Evolutionary conservation across 208 protist species (phyloP).

Genomic region (Crithidia expoeki): DNA sequence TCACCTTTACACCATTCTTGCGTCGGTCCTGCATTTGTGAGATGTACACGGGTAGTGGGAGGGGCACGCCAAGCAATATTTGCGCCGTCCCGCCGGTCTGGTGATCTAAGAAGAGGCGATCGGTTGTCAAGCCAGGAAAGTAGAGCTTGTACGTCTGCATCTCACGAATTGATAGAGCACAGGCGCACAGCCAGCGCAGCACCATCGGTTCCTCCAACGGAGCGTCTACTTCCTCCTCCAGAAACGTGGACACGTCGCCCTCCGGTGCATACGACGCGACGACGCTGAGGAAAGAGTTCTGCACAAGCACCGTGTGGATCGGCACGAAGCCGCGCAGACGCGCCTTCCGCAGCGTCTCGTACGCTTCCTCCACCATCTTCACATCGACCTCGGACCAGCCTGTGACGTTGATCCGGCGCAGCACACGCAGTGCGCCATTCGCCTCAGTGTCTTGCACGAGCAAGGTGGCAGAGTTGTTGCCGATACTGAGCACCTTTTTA

Average conservation of each 20-base stretch:
- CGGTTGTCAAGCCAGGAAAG: slow-evolving; percentile 55
- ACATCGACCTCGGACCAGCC: slow-evolving; percentile 49
- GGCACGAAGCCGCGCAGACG: slow-evolving; percentile 52
- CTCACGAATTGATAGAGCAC: slow-evolving; percentile 53
- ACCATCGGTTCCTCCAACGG: slow-evolving; percentile 47
- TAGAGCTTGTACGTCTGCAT: slow-evolving; percentile 51
- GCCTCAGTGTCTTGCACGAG: slow-evolving; percentile 79
- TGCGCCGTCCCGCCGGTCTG: slow-evolving; percentile 31
- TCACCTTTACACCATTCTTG: slow-evolving; percentile 45
- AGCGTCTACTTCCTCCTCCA: slow-evolving; percentile 54
- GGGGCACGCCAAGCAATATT: slow-evolving; percentile 61
- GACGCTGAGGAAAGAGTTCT: slow-evolving; percentile 73
- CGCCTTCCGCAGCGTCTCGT: slow-evolving; percentile 36
- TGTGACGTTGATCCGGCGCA: slow-evolving; percentile 69
- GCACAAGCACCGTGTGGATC: slow-evolving; percentile 58
- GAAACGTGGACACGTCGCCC: slow-evolving; percentile 57
- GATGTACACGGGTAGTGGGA: slow-evolving; percentile 65
- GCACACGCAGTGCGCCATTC: slow-evolving; percentile 56
- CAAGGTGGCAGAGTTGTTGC: slow-evolving; percentile 69
- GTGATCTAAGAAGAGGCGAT: slow-evolving; percentile 60
- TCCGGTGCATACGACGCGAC: slow-evolving; percentile 60
- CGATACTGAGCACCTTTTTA: slow-evolving; percentile 80
- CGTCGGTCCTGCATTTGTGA: slow-evolving; percentile 53
- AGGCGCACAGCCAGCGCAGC: slow-evolving; percentile 58
- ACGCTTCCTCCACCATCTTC: slow-evolving; percentile 38